These are phyloP conservation scores for Cryptococcus depauperatus DNA, from an alignment of 1,284 basidiomycete genomes.

Conservation along the genomic window DNA sequence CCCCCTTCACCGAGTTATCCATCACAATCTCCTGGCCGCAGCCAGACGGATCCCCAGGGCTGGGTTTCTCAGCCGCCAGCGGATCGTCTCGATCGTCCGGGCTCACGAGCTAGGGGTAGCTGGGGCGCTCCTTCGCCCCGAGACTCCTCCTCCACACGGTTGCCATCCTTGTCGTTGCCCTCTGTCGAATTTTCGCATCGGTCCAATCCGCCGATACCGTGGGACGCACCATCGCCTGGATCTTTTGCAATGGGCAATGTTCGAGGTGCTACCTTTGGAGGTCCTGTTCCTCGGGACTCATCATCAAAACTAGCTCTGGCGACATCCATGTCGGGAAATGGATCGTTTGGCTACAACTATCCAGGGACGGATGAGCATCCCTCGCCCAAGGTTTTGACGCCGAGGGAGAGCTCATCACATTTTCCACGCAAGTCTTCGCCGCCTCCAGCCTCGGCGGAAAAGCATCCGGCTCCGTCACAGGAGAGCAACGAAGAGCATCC, in stretches of 20 bases:
- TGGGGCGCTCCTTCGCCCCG: slow-evolving; percentile 10
- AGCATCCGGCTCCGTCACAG: slow-evolving; percentile 15
- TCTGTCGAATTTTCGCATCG: slow-evolving; percentile 2
- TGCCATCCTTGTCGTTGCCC: slow-evolving; percentile 15
- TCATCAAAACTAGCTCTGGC: slow-evolving; percentile 8
- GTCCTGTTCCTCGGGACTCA: slow-evolving; percentile 5
- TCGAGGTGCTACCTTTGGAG: slow-evolving; percentile 3
- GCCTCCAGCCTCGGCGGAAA: neutral
- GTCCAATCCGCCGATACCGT: slow-evolving; percentile 3
- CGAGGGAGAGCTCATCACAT: neutral
- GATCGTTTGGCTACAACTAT: slow-evolving; percentile 1
- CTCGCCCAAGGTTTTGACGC: neutral
- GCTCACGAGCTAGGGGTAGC: slow-evolving; percentile 7
- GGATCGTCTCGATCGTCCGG: slow-evolving; percentile 11
- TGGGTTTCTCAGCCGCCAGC: slow-evolving; percentile 9
- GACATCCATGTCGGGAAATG: slow-evolving; percentile 8
- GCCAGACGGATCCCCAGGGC: slow-evolving; percentile 17
- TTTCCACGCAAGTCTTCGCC: neutral
- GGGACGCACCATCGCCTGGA: slow-evolving; percentile 16
- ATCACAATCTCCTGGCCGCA: slow-evolving; percentile 14
- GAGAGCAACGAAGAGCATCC: slow-evolving; percentile 7
- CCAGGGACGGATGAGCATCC: neutral
- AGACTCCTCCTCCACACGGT: slow-evolving; percentile 10
- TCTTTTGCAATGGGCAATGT: slow-evolving; percentile 12
- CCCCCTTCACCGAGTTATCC: slow-evolving; percentile 10